Base-by-base conservation (phyloP, 23 red algal species). In the Gracilaria gracilis region DNA sequence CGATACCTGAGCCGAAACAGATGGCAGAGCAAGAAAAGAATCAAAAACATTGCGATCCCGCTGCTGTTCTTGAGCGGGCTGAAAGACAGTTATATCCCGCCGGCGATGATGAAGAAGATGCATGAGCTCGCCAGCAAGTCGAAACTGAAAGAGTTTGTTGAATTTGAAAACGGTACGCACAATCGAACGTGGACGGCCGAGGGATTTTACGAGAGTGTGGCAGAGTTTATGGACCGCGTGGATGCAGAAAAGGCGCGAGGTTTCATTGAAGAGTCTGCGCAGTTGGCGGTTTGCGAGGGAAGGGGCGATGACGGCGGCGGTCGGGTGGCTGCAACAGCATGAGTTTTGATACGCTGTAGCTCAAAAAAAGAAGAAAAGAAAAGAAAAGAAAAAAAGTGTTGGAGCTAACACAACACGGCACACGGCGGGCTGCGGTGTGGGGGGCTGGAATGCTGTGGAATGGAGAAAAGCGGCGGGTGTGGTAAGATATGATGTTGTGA, bases 41-140 rank as follows among this genome's bases (percentile, higher is more conserved):
- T 96, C 37, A 50, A 78, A 28, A 82, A 90, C 33, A 46, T 96
- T 34, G 50, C 78, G 13, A 79, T 99, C 23, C 97, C 97, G 23
- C 50, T 96, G 27, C 65, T 99, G 44, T 96, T 99, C 77, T 91
- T 99, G 33, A 93, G 88, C 61, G 97, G 97, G 19, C 78, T 84
- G 33, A 91, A 90, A 47, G 97, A 99, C 74, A 87, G 83, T 9
- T 99, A 95, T 67, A 89, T 99, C 25, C 97, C 97, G 53, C 97
- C 93, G 20, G 64, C 54, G 28, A 99, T 99, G 97, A 99, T 99
- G 97, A 89, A 84, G 51, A 50, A 90, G 71, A 92, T 99, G 80
- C 88, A 96, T 73, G 59, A 73, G 29, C 82, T 87, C 14, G 92
- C 94, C 9, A 66, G 81, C 25, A 59, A 85, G 24, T 86, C 91